Conservation (phyloP, 116 monocot genomes). For the Posidonia oceanica region DNA sequence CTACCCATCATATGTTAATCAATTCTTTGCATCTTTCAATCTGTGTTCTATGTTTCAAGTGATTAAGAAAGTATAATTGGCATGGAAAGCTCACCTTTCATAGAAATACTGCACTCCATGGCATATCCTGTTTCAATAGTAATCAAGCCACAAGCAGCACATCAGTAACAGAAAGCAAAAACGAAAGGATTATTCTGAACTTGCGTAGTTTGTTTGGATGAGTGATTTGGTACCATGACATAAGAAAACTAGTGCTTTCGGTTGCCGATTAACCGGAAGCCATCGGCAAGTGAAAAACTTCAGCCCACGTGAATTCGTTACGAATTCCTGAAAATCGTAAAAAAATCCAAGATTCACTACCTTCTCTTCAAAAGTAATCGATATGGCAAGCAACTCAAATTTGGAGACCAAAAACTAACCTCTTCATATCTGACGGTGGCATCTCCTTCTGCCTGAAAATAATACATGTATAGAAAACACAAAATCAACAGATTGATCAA, state of each 20-base stretch:
- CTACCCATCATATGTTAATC: background rate
- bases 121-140: slow-evolving; percentile 10
- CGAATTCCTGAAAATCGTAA: slow-evolving; percentile 11
- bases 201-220: background rate
- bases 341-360: background rate
- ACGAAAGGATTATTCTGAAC: background rate
- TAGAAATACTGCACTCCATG: slow-evolving; percentile 16
- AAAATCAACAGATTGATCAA: too few relatives aligned
- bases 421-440: slow-evolving; percentile 7
- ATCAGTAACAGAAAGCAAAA: background rate
- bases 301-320: slow-evolving; percentile 10
- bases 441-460: background rate
- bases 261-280: slow-evolving; percentile 13
- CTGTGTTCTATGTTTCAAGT: background rate
- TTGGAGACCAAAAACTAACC: background rate
- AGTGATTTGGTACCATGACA: slow-evolving; percentile 11
- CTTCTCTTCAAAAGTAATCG: background rate
- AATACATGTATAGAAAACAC: too few relatives aligned
- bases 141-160: background rate
- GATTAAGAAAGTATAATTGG: background rate
- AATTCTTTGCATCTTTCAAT: background rate
- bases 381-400: background rate
- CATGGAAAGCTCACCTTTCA: slow-evolving; percentile 8
- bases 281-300: slow-evolving; percentile 18
- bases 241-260: slow-evolving; percentile 16